These are phyloP conservation scores for Solanum bulbocastanum DNA, from an alignment of 257 asterid species.

Conservation along the genomic window DNA sequence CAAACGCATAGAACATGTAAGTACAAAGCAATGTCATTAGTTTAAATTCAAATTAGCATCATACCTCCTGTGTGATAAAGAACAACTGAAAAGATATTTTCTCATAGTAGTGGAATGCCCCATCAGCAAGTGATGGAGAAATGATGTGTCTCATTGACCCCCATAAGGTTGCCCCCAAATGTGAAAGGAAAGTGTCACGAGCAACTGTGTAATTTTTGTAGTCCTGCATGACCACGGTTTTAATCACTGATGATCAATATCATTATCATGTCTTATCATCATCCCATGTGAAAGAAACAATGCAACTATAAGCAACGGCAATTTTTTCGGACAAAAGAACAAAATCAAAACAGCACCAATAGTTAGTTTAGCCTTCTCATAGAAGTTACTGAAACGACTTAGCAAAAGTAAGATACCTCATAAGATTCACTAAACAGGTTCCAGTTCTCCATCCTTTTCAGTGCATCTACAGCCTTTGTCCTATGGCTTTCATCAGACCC, in stretches of 20 bases:
- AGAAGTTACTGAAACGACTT: background rate
- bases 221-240: constrained; percentile 39
- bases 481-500: constrained; percentile 68
- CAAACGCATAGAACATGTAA: background rate
- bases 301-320: background rate
- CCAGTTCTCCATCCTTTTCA: constrained; percentile 98
- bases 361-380: background rate
- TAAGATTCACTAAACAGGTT: constrained; percentile 69
- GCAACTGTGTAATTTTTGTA: constrained; percentile 89
- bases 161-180: constrained; percentile 95
- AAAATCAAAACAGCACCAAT: background rate
- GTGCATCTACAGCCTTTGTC: constrained; percentile 75
- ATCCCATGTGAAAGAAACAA: background rate
- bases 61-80: constrained; percentile 94
- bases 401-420: constrained; percentile 45
- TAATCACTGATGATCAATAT: background rate
- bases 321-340: background rate
- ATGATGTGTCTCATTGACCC: constrained; percentile 88
- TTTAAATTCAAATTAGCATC: background rate
- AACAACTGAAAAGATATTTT: constrained; percentile 84
- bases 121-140: constrained; percentile 96
- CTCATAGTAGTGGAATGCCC: constrained; percentile 94
- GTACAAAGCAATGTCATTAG: background rate
- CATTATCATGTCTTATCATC: background rate
- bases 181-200: constrained; percentile 93